A percentile compares a stretch with the other conserved stretches of the same genome.
Evolutionary conservation across 1,284 basidiomycete species (phyloP).

Genomic region (Tilletia horrida): DNA sequence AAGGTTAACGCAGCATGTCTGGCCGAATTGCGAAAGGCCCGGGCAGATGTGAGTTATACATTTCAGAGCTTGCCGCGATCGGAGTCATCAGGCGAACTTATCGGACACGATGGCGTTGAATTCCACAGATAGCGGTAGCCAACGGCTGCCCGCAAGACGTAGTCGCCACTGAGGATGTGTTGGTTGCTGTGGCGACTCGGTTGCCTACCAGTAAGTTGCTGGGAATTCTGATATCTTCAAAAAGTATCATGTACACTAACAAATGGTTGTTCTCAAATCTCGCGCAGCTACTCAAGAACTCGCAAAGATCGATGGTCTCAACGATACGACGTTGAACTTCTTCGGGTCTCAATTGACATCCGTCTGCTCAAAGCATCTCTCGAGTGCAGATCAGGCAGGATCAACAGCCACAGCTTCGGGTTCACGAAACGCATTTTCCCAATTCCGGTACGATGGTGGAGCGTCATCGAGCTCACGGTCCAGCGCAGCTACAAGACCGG

Average conservation of each 20-base stretch:
- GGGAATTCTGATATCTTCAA: background rate
- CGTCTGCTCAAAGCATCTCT: background rate
- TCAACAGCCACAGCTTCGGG: background rate
- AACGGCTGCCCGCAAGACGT: background rate
- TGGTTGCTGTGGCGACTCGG: background rate
- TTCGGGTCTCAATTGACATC: background rate
- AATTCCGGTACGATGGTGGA: too few species aligned
- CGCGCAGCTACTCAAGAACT: background rate
- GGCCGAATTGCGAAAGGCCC: background rate
- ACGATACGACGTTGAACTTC: background rate
- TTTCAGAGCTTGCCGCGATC: background rate
- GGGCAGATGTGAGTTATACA: background rate
- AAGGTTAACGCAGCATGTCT: background rate
- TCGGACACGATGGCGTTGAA: background rate
- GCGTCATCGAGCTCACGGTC: too few species aligned
- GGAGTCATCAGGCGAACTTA: background rate
- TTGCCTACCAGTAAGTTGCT: slow-evolving; percentile 5
- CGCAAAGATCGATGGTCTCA: background rate
- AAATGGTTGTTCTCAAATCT: background rate
- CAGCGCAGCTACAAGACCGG: too few species aligned
- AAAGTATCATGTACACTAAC: background rate
- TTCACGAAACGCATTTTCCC: background rate
- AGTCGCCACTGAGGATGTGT: background rate
- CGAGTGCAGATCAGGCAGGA: background rate
- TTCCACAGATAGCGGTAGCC: background rate